Percentiles rank a stretch among this genome's conserved stretches.
Conservation (phyloP, 352 stramenopile genomes). For the Phytophthora cactorum region DNA sequence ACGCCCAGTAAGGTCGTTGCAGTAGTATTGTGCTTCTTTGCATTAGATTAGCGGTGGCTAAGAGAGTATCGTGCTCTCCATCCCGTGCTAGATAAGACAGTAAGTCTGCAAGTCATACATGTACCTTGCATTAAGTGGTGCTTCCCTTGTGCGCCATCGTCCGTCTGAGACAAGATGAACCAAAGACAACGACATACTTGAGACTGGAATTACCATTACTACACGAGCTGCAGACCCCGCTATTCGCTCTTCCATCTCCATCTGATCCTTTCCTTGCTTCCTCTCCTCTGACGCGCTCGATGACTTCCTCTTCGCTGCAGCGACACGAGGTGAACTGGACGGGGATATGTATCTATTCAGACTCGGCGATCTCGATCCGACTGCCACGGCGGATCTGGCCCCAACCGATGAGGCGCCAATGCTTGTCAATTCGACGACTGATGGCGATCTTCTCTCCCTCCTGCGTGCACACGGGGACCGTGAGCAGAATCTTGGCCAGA, state of each 20-base stretch:
- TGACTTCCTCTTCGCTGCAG: conserved; percentile 28
- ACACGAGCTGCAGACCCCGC: conserved; percentile 37
- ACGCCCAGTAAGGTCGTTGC: conserved; percentile 50
- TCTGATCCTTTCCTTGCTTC: conserved; percentile 39
- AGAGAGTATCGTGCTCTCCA: conserved; percentile 5
- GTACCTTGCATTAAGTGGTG: conserved; percentile 16
- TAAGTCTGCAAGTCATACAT: conserved; percentile 27
- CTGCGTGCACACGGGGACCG: conserved; percentile 99
- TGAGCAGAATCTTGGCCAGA: conserved; percentile 99
- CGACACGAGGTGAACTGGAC: conserved; percentile 24
- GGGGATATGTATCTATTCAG: conserved; percentile 77
- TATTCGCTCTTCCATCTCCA: conserved; percentile 41
- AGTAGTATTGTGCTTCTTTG: conserved; percentile 13
- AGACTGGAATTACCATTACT: conserved; percentile 48
- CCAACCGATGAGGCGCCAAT: conserved; percentile 99
- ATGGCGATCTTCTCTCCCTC: conserved; percentile 99
- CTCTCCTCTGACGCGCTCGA: conserved; percentile 21
- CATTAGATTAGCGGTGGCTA: conserved; percentile 23
- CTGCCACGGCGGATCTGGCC: conserved; percentile 98
- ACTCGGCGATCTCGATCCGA: conserved; percentile 92
- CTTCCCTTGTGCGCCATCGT: not conserved
- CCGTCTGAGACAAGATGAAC: conserved; percentile 1
- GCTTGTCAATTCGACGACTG: conserved; percentile 98
- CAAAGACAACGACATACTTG: conserved; percentile 30
- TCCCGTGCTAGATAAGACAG: conserved; percentile 26